phyloP scores from a whole-genome alignment of 2,329 filamentous ascomycete species.

The Madurella fahalii region DNA sequence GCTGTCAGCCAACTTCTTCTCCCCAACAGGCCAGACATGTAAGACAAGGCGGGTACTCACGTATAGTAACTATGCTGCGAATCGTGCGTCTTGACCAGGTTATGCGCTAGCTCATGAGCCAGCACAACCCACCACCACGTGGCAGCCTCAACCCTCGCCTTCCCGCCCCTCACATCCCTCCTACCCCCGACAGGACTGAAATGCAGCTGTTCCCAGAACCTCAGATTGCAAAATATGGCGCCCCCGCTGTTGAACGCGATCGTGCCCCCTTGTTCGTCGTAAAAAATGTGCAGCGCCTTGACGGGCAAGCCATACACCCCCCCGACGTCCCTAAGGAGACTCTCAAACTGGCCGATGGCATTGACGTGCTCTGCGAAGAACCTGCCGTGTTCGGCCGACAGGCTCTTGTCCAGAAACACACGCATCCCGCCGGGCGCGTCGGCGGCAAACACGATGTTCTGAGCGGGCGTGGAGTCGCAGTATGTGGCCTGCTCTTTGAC shows the following conservation, averaged over 20 bases:
- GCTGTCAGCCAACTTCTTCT: not conserved
- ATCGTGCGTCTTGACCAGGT: slow-evolving; percentile 75
- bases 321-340: slow-evolving; percentile 64
- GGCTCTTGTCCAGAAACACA: slow-evolving; percentile 62
- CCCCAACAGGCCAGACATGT: slow-evolving; percentile 1
- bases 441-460: slow-evolving; percentile 68
- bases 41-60: slow-evolving; percentile 37
- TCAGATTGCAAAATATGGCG: slow-evolving; percentile 88
- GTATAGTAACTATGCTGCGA: slow-evolving; percentile 80
- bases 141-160: slow-evolving; percentile 62
- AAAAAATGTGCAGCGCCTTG: slow-evolving; percentile 77
- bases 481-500: slow-evolving; percentile 82
- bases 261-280: slow-evolving; percentile 71
- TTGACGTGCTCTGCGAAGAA: slow-evolving; percentile 61
- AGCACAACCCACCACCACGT: slow-evolving; percentile 90
- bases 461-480: slow-evolving; percentile 71
- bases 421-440: slow-evolving; percentile 69
- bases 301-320: slow-evolving; percentile 68
- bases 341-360: slow-evolving; percentile 65
- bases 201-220: slow-evolving; percentile 81
- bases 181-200: slow-evolving; percentile 31
- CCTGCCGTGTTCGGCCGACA: slow-evolving; percentile 43
- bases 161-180: slow-evolving; percentile 37
- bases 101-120: slow-evolving; percentile 94
- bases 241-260: slow-evolving; percentile 91